Conservation (phyloP, 2,329 filamentous ascomycete species). For the Ceratocystis smalleyi region DNA sequence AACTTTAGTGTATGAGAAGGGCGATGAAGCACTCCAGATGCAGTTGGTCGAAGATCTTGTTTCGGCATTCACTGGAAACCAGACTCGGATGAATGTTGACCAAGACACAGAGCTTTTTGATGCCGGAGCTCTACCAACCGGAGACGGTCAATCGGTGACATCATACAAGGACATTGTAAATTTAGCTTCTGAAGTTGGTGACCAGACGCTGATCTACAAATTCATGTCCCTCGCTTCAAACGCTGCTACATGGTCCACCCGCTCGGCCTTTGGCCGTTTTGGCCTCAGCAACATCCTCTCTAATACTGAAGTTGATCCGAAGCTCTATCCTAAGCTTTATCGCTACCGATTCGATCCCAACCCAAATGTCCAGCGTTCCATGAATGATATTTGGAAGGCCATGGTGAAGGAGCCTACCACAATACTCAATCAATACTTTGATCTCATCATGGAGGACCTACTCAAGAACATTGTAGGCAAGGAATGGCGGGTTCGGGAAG, state of each 20-base stretch:
- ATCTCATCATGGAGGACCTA: constrained; percentile 76
- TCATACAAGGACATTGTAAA: constrained; percentile 98
- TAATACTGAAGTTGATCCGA: constrained; percentile 75
- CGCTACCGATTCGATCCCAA: constrained; percentile 94
- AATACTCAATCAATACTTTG: constrained; percentile 68
- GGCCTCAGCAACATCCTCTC: constrained; percentile 84
- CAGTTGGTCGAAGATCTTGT: constrained; percentile 79
- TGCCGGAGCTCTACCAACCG: constrained; percentile 73
- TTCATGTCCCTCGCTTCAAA: constrained; percentile 97
- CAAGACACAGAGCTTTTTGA: constrained; percentile 89
- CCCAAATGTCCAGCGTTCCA: constrained; percentile 76
- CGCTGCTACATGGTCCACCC: constrained; percentile 92
- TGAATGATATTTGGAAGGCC: constrained; percentile 96
- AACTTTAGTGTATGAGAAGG: constrained; percentile 85
- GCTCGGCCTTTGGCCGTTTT: constrained; percentile 87
- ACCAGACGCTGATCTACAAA: constrained; percentile 89
- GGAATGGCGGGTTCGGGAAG: constrained; percentile 87
- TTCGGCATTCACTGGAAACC: constrained; percentile 68
- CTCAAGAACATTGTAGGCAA: constrained; percentile 72
- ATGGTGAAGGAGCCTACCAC: constrained; percentile 75
- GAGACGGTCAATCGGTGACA: constrained; percentile 74
- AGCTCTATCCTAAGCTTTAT: constrained; percentile 87
- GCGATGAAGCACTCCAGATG: constrained; percentile 63
- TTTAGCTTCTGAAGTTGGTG: constrained; percentile 88
- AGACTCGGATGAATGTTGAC: constrained; percentile 64